These are phyloP conservation scores for Penicillium turbatum DNA, from an alignment of 495 filamentous ascomycete genomes.

Conservation along the genomic window DNA sequence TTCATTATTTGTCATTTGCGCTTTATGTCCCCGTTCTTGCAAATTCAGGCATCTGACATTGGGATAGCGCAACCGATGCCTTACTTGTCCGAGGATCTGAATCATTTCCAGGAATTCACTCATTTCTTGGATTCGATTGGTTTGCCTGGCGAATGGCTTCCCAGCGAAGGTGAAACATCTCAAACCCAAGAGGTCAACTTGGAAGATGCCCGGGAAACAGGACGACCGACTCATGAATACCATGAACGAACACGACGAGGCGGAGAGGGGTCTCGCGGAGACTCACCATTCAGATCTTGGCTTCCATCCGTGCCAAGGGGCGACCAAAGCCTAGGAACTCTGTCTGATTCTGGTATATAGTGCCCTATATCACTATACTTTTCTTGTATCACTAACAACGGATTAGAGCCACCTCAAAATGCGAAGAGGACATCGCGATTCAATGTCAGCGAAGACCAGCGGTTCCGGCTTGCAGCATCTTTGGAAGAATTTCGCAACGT, in stretches of 20 bases:
- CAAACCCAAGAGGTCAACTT: constrained; percentile 26
- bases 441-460: constrained; percentile 37
- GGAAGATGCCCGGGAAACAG: constrained; percentile 22
- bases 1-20: neutral
- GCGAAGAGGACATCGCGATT: constrained; percentile 23
- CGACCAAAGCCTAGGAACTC: constrained; percentile 34
- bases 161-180: constrained; percentile 25
- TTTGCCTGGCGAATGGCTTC: constrained; percentile 39
- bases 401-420: constrained; percentile 30
- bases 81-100: constrained; percentile 37
- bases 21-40: neutral
- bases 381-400: neutral
- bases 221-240: constrained; percentile 18
- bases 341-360: constrained; percentile 34
- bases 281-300: constrained; percentile 41
- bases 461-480: constrained; percentile 32
- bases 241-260: constrained; percentile 17
- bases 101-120: constrained; percentile 41
- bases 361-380: neutral
- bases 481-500: constrained; percentile 37
- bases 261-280: constrained; percentile 30
- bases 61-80: constrained; percentile 29
- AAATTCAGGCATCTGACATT: neutral
- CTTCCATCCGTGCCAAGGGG: constrained; percentile 36
- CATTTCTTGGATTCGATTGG: constrained; percentile 42